phyloP scores from a whole-genome alignment of 441 rosid species.

The Manihot esculenta region DNA sequence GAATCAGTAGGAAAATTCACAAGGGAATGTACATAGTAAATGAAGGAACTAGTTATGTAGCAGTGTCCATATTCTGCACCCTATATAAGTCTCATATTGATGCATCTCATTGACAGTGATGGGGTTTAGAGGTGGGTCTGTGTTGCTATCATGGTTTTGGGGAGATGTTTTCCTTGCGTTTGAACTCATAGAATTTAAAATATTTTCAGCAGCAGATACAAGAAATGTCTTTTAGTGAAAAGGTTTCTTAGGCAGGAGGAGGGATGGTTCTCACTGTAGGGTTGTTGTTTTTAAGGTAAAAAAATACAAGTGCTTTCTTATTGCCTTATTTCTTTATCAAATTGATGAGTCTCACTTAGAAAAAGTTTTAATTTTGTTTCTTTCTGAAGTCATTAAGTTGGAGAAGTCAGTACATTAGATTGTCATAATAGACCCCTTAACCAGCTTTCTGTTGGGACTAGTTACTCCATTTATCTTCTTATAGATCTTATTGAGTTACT shows the following conservation, averaged over 20 bases:
- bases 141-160: no score
- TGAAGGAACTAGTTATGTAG: not conserved
- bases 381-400: not conserved
- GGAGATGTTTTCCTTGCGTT: no score
- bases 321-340: not conserved
- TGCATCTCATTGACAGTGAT: no score
- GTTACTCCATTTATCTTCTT: not conserved
- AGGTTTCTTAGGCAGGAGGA: constrained; percentile 77
- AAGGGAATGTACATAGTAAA: constrained; percentile 11
- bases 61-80: not conserved
- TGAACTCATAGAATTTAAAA: constrained; percentile 31
- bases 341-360: not conserved
- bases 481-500: not conserved
- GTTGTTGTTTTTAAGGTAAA: constrained; percentile 63
- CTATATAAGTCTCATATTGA: no score
- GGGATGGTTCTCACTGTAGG: constrained; percentile 80
- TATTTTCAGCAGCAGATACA: constrained; percentile 56
- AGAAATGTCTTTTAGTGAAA: constrained; percentile 45
- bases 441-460: not conserved
- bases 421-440: not conserved
- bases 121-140: no score
- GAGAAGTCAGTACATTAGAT: not conserved
- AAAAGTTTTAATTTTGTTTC: not conserved
- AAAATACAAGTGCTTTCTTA: constrained; percentile 34
- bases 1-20: not conserved